Base-by-base conservation (phyloP, 495 filamentous ascomycete genomes). In the Neurospora sp. region DNA sequence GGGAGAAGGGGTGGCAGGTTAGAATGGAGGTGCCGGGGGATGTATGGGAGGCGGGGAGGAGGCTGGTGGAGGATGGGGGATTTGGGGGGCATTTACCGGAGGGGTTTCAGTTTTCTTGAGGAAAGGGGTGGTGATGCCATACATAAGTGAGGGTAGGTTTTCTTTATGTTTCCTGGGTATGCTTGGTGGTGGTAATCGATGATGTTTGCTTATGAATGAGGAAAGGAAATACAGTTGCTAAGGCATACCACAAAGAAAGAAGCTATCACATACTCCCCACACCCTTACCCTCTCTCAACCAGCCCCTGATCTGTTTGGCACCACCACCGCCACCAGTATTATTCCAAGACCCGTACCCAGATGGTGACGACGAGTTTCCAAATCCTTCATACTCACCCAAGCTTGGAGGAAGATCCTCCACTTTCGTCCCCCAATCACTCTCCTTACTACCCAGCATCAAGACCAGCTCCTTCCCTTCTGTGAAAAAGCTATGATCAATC, bases 401-500 rank as follows among this genome's bases (percentile, higher is more conserved):
- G 69, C 87, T 89, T 0, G 92, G 91, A 60, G 92, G 92, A 70
- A 93, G 78, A 80, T 93, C 91, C 71, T 83, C 85, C 16, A 87
- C 84, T 31, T 77, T 79, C 6, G 88, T 92, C 0, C 91, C 92
- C 92, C 92, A 93, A 70, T 78, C 87, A 77, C 91, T 93, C 80
- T 93, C 92, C 42, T 84, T 87, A 12, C 77, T 78, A 0, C 92
- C 92, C 6, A 94, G 79, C 37, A 84, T 88, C 74, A 94, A 81
- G 44, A 93, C 90, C 38, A 93, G 84, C 78, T 90, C 88, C 80
- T 87, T 87, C 10, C 92, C 92, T 44, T 91, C 84, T 0, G 88
- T 88, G 77, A 93, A 93, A 77, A 94, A 93, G 69, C 88, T 89
- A 76, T 94, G 91, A 18, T 87, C 87, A 41, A 94, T 85, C 91